Conservation (phyloP, 208 protist genomes). For the Trypanosoma brucei region DNA sequence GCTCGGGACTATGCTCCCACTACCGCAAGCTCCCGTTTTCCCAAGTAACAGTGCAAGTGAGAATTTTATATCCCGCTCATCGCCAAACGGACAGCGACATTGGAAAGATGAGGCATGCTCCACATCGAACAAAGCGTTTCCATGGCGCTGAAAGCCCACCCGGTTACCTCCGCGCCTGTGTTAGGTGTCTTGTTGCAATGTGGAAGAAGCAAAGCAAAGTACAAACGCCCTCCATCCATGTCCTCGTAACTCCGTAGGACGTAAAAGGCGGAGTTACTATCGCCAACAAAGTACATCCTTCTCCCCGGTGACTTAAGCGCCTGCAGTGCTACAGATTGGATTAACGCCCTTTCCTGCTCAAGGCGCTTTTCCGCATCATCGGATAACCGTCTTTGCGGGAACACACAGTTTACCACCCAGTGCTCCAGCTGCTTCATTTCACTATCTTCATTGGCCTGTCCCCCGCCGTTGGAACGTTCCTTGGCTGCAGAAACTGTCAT, state of each 20-base stretch:
- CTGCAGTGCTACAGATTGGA: conserved; percentile 60
- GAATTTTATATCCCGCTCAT: neutral
- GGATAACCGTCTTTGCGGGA: conserved; percentile 42
- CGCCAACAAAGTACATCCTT: conserved; percentile 36
- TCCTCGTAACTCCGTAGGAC: conserved; percentile 45
- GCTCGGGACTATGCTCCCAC: too few species aligned
- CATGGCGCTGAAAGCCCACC: conserved; percentile 41
- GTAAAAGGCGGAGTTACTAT: conserved; percentile 42
- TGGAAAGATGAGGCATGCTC: conserved; percentile 59
- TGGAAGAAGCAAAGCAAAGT: conserved; percentile 54
- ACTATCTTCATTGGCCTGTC: conserved; percentile 20
- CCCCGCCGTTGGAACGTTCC: neutral
- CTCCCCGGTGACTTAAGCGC: conserved; percentile 24
- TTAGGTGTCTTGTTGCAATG: neutral
- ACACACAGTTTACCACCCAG: conserved; percentile 76
- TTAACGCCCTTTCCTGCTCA: conserved; percentile 35
- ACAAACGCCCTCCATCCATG: conserved; percentile 62
- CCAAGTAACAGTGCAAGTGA: too few species aligned
- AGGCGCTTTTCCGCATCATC: conserved; percentile 16
- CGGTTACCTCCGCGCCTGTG: conserved; percentile 20
- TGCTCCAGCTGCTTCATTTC: conserved; percentile 39
- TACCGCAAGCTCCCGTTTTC: too few species aligned
- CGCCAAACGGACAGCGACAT: conserved; percentile 43
- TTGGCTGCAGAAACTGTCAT: neutral
- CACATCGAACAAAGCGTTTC: conserved; percentile 49